Conservation (phyloP, 176 grass and related monocot genomes). For the Phoenix roebelenii region DNA sequence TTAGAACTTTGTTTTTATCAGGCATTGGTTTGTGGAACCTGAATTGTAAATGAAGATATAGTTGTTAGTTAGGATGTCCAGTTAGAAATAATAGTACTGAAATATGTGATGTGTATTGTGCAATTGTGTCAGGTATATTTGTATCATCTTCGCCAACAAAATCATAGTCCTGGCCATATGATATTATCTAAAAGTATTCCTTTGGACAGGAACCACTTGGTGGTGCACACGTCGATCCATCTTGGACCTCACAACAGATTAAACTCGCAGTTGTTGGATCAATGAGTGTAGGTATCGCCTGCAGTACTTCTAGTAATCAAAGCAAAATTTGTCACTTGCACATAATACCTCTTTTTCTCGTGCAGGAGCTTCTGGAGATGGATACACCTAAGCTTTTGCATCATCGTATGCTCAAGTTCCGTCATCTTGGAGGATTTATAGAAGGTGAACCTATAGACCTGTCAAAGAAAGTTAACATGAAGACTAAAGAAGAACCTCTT, state of each 20-base stretch:
- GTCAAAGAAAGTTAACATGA: slow-evolving; percentile 16
- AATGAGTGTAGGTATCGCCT: not conserved
- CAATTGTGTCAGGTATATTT: no score
- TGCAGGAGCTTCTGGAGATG: slow-evolving; percentile 15
- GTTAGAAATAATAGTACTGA: no score
- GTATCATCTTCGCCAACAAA: no score
- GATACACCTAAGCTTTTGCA: slow-evolving; percentile 11
- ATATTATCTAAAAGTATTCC: no score
- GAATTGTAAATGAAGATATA: no score
- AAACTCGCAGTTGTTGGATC: slow-evolving; percentile 15
- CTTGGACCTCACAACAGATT: slow-evolving; percentile 27
- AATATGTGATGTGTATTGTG: no score
- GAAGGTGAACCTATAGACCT: slow-evolving; percentile 19
- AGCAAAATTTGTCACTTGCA: no score
- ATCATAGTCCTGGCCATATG: no score
- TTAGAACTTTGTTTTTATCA: no score
- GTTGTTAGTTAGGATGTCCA: no score
- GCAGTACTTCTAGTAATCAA: no score
- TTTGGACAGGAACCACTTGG: slow-evolving; percentile 34
- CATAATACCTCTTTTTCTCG: not conserved
- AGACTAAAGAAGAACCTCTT: slow-evolving; percentile 13
- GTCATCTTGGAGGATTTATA: slow-evolving; percentile 8
- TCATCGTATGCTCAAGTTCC: slow-evolving; percentile 7
- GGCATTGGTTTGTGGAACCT: no score
- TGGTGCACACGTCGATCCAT: slow-evolving; percentile 36